Conservation (phyloP, 2,329 filamentous ascomycete genomes). For the Talaromyces sp. region DNA sequence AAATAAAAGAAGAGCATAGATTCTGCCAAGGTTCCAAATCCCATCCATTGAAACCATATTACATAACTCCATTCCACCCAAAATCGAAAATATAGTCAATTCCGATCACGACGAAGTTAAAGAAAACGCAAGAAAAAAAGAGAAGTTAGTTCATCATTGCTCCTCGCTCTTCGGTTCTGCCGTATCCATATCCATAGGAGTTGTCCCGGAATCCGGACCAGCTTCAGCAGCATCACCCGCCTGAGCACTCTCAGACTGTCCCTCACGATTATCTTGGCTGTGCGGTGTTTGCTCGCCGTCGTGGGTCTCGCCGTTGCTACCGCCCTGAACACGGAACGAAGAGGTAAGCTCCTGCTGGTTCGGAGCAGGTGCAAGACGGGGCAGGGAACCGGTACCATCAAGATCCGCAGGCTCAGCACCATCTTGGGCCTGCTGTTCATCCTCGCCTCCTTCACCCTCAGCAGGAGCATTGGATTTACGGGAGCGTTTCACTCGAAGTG, state of each 20-base stretch:
- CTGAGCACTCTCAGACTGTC: slow-evolving; percentile 10
- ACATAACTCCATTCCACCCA: neutral
- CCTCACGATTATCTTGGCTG: slow-evolving; percentile 18
- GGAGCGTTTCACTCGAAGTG: slow-evolving; percentile 48
- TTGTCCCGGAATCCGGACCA: slow-evolving; percentile 29
- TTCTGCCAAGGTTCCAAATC: no score
- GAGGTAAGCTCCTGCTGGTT: slow-evolving; percentile 42
- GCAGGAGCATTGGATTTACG: slow-evolving; percentile 38
- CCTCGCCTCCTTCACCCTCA: slow-evolving; percentile 28
- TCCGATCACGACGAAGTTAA: neutral
- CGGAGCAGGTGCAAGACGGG: slow-evolving; percentile 38
- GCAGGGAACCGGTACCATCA: slow-evolving; percentile 28
- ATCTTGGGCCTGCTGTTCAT: slow-evolving; percentile 26
- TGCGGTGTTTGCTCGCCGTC: slow-evolving; percentile 27
- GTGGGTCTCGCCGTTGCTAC: slow-evolving; percentile 29
- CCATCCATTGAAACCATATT: no score
- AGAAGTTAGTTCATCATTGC: slow-evolving; percentile 6
- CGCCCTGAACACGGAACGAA: slow-evolving; percentile 39
- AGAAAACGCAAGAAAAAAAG: slow-evolving; percentile 9
- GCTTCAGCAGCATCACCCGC: slow-evolving; percentile 10
- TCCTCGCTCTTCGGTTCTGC: slow-evolving; percentile 39
- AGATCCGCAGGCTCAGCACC: slow-evolving; percentile 21
- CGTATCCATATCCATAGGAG: slow-evolving; percentile 43
- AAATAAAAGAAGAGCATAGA: no score
- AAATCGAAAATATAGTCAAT: slow-evolving; percentile 6